These are phyloP conservation scores for Penicillium frequentans DNA, from an alignment of 2,329 filamentous ascomycete genomes.

Conservation along the genomic window DNA sequence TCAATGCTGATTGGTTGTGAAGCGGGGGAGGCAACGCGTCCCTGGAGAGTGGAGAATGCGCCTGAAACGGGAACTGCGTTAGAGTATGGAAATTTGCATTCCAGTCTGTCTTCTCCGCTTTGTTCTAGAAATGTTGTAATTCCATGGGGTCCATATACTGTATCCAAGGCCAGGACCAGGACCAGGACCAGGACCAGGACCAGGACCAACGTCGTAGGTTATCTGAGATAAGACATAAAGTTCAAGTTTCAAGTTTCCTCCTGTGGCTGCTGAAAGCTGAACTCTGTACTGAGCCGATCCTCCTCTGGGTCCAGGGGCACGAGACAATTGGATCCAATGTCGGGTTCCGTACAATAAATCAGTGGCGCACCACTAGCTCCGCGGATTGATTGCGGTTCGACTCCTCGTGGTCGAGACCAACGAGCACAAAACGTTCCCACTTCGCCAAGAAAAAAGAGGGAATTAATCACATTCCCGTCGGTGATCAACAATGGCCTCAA, in stretches of 20 bases:
- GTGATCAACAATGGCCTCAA: not conserved
- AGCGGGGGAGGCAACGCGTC: conserved; percentile 21
- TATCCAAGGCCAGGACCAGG: too few relatives aligned
- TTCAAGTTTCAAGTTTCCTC: not conserved
- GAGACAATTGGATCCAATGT: not conserved
- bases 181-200: too few relatives aligned
- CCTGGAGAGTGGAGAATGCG: conserved; percentile 12
- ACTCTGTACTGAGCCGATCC: conserved; percentile 1
- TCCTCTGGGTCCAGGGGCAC: not conserved
- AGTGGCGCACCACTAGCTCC: conserved; percentile 5
- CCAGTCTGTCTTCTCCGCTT: not conserved
- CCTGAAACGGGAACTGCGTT: conserved; percentile 10
- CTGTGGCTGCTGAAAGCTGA: not conserved
- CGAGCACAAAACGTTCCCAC: not conserved
- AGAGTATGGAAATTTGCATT: not conserved
- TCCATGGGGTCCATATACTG: too few relatives aligned
- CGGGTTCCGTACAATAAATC: not conserved
- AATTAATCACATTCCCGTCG: not conserved
- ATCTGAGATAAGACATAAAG: not conserved
- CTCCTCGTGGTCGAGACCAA: conserved; percentile 15
- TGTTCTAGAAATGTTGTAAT: not conserved
- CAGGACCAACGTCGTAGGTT: too few relatives aligned
- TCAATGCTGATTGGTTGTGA: conserved; percentile 18
- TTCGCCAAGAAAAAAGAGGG: conserved; percentile 8
- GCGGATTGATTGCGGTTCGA: conserved; percentile 14